Base-by-base conservation (phyloP, 2,329 filamentous ascomycete genomes). In the Macroventuria anomochaeta region DNA sequence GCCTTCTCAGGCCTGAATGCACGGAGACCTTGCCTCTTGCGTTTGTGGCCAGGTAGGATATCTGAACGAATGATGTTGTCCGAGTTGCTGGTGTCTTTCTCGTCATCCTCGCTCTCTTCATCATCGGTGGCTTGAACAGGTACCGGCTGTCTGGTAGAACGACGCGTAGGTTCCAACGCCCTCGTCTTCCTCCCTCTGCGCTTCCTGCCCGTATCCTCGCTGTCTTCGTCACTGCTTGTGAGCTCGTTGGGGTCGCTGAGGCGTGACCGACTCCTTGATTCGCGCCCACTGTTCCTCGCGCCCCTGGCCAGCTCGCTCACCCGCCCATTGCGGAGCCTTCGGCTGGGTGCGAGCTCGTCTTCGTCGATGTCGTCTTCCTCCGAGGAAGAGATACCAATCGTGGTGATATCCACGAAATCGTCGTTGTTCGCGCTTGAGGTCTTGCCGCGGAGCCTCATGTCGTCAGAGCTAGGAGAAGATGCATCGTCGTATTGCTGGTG, bases 31-130 rank as follows among this genome's bases (percentile, higher is more conserved):
- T 46, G 52, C 25, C 69, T 67, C 59, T 75, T 78, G 20, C 77
- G 74, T 58, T 76, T 77, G n/a, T 71, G 69, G 5, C 63, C 50
- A 11, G 67, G 67, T 3, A 71, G 38, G 5, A 81, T 53, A 53
- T 80, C 77, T 20, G 79, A 81, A 11, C 65, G 69, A 5, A 80
- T 67, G 31, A 75, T 69, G 31, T 71, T 64, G 38, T 62, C 67
- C 0, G 68, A 72, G 18, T 66, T 59, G 7, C 72, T 68, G 5
- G 68, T 68, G 7, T 75, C 69, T 4, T 70, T 63, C 1, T 69
- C 68, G 8, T 70, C 69, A 15, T 64, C 33, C 5, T 53, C 46
- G n/a, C 15, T 46, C n/a, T 62, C 60, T 2, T 60, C 58, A 1
- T 64, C 55, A 8, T 65, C 56, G 21, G 64, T 60, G 3, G 26